Evolutionary conservation across 306 rosid genomes (phyloP).

Genomic region (Ammopiptanthus mongolicus): DNA sequence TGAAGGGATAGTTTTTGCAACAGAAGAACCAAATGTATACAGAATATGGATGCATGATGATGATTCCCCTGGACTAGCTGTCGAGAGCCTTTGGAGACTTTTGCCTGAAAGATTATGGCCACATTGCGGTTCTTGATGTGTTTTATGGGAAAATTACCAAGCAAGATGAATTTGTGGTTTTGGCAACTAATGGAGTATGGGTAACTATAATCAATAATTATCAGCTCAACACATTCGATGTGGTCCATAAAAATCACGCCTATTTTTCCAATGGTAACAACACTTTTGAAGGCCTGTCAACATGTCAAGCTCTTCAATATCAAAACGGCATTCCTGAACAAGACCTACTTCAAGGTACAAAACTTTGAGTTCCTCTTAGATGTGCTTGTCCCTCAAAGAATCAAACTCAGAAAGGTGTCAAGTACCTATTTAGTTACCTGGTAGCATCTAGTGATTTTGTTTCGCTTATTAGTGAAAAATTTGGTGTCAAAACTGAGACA

Average conservation of each 20-base stretch:
- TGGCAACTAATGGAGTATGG: constrained; percentile 87
- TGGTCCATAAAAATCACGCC: constrained; percentile 22
- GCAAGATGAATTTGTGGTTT: constrained; percentile 68
- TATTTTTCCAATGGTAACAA: constrained; percentile 33
- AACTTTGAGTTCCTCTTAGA: constrained; percentile 63
- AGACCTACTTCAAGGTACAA: constrained; percentile 26
- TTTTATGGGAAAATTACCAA: constrained; percentile 49
- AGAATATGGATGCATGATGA: constrained; percentile 95
- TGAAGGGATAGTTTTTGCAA: constrained; percentile 69
- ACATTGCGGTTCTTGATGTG: constrained; percentile 65
- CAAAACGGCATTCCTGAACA: constrained; percentile 26
- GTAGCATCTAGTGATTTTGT: constrained; percentile 35
- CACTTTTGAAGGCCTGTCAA: constrained; percentile 66
- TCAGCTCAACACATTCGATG: constrained; percentile 56
- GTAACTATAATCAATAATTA: constrained; percentile 28
- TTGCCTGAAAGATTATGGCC: constrained; percentile 87
- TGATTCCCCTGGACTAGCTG: constrained; percentile 91
- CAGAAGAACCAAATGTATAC: constrained; percentile 57
- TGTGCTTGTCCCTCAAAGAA: constrained; percentile 89
- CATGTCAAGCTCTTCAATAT: constrained; percentile 59
- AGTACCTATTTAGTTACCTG: constrained; percentile 54
- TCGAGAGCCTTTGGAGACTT: constrained; percentile 96
- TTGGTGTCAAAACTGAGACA: constrained; percentile 22
- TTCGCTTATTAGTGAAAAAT: constrained; percentile 24
- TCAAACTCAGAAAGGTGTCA: constrained; percentile 51